These are phyloP conservation scores for Rhynchosporium agropyri DNA, from an alignment of 2,329 filamentous ascomycete genomes.

Conservation along the genomic window DNA sequence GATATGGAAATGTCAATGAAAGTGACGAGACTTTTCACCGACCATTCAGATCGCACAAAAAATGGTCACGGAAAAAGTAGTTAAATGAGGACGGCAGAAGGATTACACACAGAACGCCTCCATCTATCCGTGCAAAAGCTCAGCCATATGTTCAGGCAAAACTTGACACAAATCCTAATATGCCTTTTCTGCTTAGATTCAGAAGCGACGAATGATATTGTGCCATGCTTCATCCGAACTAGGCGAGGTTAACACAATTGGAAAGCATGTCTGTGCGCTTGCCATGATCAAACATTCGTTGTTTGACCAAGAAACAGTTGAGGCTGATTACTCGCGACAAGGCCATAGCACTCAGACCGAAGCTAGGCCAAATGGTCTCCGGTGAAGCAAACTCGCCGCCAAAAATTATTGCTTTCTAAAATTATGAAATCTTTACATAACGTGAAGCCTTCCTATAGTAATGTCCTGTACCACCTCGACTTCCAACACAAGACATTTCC, in stretches of 20 bases:
- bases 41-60: constrained; percentile 9
- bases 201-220: background rate
- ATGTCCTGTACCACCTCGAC: too few relatives aligned
- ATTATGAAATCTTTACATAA: too few relatives aligned
- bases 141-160: background rate
- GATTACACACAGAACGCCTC: background rate
- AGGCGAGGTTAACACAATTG: background rate
- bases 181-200: background rate
- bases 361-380: too few relatives aligned
- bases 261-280: constrained; percentile 4
- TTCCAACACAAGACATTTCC: too few relatives aligned
- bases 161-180: background rate
- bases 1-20: constrained; percentile 5
- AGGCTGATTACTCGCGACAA: background rate
- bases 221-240: background rate
- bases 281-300: constrained; percentile 2
- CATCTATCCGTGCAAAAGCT: constrained; percentile 3
- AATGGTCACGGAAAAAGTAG: constrained; percentile 2
- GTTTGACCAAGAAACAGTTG: constrained; percentile 11
- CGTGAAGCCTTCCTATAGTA: too few relatives aligned
- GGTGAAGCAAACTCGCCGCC: too few relatives aligned
- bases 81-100: background rate
- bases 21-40: constrained; percentile 5
- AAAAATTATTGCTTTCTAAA: too few relatives aligned
- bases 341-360: background rate